These are phyloP conservation scores for Rosa persica DNA, from an alignment of 306 rosid species.

Conservation along the genomic window DNA sequence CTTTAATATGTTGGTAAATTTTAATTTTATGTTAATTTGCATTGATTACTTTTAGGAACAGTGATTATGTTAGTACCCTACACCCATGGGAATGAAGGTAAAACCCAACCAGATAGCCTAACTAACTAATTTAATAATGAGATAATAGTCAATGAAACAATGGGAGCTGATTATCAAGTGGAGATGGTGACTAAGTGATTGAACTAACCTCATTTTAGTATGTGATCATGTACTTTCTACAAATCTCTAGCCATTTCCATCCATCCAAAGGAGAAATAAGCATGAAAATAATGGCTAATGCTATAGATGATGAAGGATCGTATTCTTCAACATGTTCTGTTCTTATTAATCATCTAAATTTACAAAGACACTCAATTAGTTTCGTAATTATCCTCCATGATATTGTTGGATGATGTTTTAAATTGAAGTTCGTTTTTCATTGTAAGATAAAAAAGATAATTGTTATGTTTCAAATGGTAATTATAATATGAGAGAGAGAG, in stretches of 20 bases:
- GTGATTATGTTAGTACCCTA: constrained; percentile 23
- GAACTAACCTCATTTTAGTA: constrained; percentile 29
- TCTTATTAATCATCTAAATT: background rate
- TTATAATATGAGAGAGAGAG: background rate
- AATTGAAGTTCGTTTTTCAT: background rate
- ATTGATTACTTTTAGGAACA: constrained; percentile 36
- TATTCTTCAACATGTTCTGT: background rate
- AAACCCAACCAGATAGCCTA: constrained; percentile 35
- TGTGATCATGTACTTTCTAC: background rate
- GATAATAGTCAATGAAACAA: constrained; percentile 2
- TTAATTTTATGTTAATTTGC: constrained; percentile 23
- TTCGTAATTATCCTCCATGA: background rate
- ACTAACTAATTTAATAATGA: constrained; percentile 33
- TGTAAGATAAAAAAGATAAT: background rate
- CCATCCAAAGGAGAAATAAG: background rate
- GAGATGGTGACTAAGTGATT: constrained; percentile 31
- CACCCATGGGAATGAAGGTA: constrained; percentile 28
- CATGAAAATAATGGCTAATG: background rate
- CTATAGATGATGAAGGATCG: background rate
- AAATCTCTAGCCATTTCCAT: background rate
- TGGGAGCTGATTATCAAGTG: constrained; percentile 35
- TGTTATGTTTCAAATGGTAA: background rate
- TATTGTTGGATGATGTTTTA: background rate
- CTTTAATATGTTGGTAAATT: constrained; percentile 17
- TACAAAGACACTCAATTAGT: background rate